A percentile compares a stretch with the other conserved stretches of the same genome.
These are phyloP conservation scores for Tubosaeta sp. DNA, from an alignment of 768 basidiomycete genomes.

Conservation along the genomic window DNA sequence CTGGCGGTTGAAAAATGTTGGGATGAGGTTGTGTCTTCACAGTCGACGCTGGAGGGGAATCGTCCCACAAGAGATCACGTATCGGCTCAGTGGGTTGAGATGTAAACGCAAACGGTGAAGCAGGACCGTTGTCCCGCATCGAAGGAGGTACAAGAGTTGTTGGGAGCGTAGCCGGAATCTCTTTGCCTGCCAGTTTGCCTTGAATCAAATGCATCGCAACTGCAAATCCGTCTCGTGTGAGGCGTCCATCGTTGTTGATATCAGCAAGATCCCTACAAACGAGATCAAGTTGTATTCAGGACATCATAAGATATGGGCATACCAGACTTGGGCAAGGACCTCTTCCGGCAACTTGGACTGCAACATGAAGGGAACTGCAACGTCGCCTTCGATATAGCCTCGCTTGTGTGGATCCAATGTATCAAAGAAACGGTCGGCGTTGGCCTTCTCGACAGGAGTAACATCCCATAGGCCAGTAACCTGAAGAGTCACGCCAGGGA, in stretches of 20 bases:
- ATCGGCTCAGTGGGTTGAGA: conserved; percentile 33
- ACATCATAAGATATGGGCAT: conserved; percentile 24
- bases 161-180: conserved; percentile 70
- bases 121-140: conserved; percentile 45
- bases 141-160: conserved; percentile 77
- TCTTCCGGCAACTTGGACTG: conserved; percentile 82
- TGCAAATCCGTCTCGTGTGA: conserved; percentile 91
- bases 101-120: conserved; percentile 37
- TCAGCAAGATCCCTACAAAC: conserved; percentile 84
- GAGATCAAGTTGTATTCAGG: conserved; percentile 1
- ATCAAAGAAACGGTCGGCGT: conserved; percentile 75
- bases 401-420: conserved; percentile 68
- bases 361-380: conserved; percentile 94
- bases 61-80: conserved; percentile 51
- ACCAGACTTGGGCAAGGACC: conserved; percentile 90
- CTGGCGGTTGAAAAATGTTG: conserved; percentile 29
- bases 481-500: conserved; percentile 26
- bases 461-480: conserved; percentile 69
- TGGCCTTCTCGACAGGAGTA: conserved; percentile 71
- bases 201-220: conserved; percentile 94
- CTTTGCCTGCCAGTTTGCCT: conserved; percentile 73
- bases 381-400: conserved; percentile 88
- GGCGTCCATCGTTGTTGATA: conserved; percentile 77
- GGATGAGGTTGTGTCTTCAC: conserved; percentile 33
- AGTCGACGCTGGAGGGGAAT: conserved; percentile 42